Evolutionary conservation across 192 early-diverging fungal species (phyloP).

Genomic region (Coemansia sp.): DNA sequence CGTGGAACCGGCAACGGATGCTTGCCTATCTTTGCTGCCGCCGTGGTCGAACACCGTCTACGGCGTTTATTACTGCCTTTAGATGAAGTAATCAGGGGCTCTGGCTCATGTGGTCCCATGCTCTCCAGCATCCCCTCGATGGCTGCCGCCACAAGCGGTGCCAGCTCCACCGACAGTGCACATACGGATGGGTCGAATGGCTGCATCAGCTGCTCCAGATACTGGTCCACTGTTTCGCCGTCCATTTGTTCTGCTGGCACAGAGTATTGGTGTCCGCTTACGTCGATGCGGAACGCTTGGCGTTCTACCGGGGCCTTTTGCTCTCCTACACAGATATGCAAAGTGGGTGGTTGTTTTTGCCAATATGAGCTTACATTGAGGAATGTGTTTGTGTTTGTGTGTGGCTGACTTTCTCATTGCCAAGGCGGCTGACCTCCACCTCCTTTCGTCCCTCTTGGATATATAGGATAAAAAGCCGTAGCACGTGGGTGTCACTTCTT

Average conservation of each 20-base stretch:
- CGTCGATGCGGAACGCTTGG: conserved; percentile 48
- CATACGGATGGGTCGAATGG: conserved; percentile 14
- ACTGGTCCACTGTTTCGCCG: conserved; percentile 14
- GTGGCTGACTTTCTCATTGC: too few relatives aligned
- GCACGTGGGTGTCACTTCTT: too few relatives aligned
- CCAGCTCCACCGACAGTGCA: conserved; percentile 14
- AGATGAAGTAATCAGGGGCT: not conserved
- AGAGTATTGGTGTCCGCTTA: conserved; percentile 46
- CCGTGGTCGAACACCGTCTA: not conserved
- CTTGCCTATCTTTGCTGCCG: not conserved
- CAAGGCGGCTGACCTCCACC: too few relatives aligned
- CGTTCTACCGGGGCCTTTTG: conserved; percentile 14
- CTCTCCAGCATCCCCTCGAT: conserved; percentile 17
- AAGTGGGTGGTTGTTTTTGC: too few relatives aligned
- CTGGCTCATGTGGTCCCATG: not conserved
- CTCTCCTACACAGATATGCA: not conserved
- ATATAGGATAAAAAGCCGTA: too few relatives aligned
- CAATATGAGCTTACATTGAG: too few relatives aligned
- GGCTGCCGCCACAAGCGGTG: conserved; percentile 12
- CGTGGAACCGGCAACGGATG: not conserved
- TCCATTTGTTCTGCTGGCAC: conserved; percentile 30
- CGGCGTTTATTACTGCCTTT: not conserved
- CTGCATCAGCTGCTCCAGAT: conserved; percentile 16
- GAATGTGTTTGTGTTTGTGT: not conserved
- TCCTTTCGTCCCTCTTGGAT: too few relatives aligned